Conservation (phyloP, 129 eudicot genomes). For the Solidago caesia region DNA sequence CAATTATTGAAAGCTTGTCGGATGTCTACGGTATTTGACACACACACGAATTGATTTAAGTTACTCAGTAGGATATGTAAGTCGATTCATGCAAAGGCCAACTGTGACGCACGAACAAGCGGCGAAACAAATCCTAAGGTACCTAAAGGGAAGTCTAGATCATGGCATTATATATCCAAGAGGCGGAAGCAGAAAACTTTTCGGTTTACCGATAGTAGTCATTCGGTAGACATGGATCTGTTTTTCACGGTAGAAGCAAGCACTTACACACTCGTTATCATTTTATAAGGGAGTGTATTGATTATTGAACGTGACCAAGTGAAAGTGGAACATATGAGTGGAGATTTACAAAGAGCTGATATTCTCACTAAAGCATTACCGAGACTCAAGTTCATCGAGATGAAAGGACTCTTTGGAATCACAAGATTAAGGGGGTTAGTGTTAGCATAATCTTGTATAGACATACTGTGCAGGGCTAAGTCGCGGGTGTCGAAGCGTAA, state of each 20-base stretch:
- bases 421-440: not conserved
- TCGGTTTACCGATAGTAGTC: not conserved
- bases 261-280: constrained; percentile 1
- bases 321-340: not conserved
- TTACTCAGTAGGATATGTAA: constrained; percentile 14
- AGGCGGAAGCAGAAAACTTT: not conserved
- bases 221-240: constrained; percentile 6
- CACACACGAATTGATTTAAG: not conserved
- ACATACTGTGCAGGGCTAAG: constrained; percentile 4
- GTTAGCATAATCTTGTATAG: constrained; percentile 2
- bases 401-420: constrained; percentile 4
- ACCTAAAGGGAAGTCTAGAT: constrained; percentile 6
- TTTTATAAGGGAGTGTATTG: constrained; percentile 5
- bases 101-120: not conserved
- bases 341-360: constrained; percentile 6
- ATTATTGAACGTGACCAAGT: not conserved
- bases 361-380: not conserved
- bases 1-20: not conserved
- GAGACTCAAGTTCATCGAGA: constrained; percentile 4
- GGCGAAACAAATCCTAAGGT: constrained; percentile 10
- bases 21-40: constrained; percentile 1
- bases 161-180: not conserved
- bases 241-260: constrained; percentile 4
- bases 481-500: too few species aligned
- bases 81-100: constrained; percentile 11